Evolutionary conservation across 768 basidiomycete genomes (phyloP), one percentile per base, ranked within the genome.

Genomic region (Lactarius vividus): DNA sequence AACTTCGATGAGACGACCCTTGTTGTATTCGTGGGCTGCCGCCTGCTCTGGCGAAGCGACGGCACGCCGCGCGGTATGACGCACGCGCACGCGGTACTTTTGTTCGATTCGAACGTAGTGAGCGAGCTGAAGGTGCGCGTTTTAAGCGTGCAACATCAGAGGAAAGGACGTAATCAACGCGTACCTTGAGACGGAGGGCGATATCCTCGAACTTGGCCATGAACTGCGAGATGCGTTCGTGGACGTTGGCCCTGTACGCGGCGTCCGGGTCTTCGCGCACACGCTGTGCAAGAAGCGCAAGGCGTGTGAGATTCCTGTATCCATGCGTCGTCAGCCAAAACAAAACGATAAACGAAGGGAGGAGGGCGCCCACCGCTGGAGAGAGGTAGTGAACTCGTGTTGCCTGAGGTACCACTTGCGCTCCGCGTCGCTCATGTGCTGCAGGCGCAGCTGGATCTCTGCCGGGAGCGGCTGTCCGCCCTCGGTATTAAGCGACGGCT

Each of bases 391-490:
- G 33, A 62, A 66, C n/a, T 67, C 57, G 52, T 67, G 66, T 44
- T 67, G 66, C 62, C 63, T 67, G 52, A 67, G 16, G 53, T 63
- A 67, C 66, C 66, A 67, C n/a, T 67, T 67, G 9, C 52, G 23
- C 7, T 55, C 66, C 33, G 26, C 44, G 16, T 59, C 66, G 8
- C 53, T 15, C 61, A 66, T 62, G 29, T 62, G 9, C 26, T 59
- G 57, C 13, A 66, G 26, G 10, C 46, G 61, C 23, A 44, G 26
- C 49, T 42, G 60, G 2, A 52, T 26, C 57, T 66, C 65, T 1
- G 6, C 29, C n/a, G 65, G 9, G 3, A 16, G 18, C 16, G 56
- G 57, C 40, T 66, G 65, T 4, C 61, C 65, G 20, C 65, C 65
- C 2, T 66, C 61, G 11, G 65, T 66, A n/a, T 26, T 52, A 31